These are phyloP conservation scores for Berberis vulgaris DNA, from an alignment of 164 flowering plant species.

Conservation along the genomic window DNA sequence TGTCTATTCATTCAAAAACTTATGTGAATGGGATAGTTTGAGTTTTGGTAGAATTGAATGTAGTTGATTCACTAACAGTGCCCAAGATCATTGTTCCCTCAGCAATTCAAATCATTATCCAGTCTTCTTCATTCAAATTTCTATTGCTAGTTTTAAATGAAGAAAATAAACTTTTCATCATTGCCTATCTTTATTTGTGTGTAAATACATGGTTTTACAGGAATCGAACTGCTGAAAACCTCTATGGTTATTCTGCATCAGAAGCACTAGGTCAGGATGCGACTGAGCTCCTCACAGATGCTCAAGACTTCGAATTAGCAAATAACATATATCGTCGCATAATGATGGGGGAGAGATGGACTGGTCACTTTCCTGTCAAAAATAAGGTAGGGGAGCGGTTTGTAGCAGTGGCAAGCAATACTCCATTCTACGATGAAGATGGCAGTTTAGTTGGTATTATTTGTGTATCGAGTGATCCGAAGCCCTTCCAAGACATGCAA, in stretches of 20 bases:
- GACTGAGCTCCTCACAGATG: slow-evolving; percentile 51
- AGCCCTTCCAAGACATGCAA: slow-evolving; percentile 39
- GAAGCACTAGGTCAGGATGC: slow-evolving; percentile 77
- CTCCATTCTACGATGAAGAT: slow-evolving; percentile 84
- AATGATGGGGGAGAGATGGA: slow-evolving; percentile 69
- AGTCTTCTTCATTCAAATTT: no score
- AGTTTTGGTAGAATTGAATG: no score
- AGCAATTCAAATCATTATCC: no score
- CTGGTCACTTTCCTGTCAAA: slow-evolving; percentile 77
- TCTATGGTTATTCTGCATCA: slow-evolving; percentile 75
- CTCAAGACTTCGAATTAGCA: slow-evolving; percentile 33
- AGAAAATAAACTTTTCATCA: no score
- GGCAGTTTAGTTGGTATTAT: slow-evolving; percentile 69
- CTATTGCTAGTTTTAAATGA: no score
- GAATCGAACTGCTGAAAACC: slow-evolving; percentile 71
- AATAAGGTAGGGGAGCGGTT: slow-evolving; percentile 62
- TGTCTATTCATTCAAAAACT: no score
- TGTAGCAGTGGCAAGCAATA: slow-evolving; percentile 43
- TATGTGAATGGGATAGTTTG: no score
- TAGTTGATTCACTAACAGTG: no score
- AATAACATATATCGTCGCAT: slow-evolving; percentile 40
- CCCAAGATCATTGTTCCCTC: no score
- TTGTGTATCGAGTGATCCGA: slow-evolving; percentile 70
- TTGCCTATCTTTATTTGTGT: no score
- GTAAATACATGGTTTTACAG: slow-evolving; percentile 27